phyloP scores from a whole-genome alignment of 2,329 filamentous ascomycete genomes.

The Blastomyces parvus region DNA sequence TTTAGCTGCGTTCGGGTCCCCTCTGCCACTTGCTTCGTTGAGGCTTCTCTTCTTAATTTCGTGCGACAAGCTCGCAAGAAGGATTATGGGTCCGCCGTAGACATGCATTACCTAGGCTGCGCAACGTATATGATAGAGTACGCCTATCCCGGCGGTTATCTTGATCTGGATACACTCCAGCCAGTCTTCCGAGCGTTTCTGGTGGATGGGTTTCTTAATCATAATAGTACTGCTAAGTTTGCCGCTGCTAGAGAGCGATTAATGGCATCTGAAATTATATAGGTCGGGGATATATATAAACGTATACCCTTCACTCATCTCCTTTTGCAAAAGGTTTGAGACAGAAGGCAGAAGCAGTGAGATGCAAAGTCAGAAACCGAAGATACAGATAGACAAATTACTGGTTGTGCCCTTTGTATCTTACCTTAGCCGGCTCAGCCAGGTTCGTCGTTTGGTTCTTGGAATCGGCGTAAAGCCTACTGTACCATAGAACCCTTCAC shows the following conservation, averaged over 20 bases:
- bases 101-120: conserved; percentile 11
- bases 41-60: conserved; percentile 13
- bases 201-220: conserved; percentile 7
- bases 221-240: conserved; percentile 9
- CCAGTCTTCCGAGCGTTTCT: conserved; percentile 8
- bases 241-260: conserved; percentile 10
- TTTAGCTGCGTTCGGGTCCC: conserved; percentile 12
- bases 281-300: not conserved
- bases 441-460: too few species aligned
- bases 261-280: conserved; percentile 6
- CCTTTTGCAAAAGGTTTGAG: too few species aligned
- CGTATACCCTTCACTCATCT: too few species aligned
- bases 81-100: not conserved
- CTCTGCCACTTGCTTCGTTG: conserved; percentile 10
- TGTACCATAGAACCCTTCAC: too few species aligned
- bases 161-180: conserved; percentile 8
- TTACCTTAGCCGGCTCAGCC: too few species aligned
- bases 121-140: conserved; percentile 12
- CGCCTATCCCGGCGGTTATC: conserved; percentile 10
- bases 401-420: too few species aligned
- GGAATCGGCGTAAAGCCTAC: too few species aligned
- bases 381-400: too few species aligned
- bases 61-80: conserved; percentile 5
- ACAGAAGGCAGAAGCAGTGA: too few species aligned
- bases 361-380: too few species aligned